A percentile compares a stretch with the other conserved stretches of the same genome.
Evolutionary conservation across 2,329 filamentous ascomycete species (phyloP).

Genomic region (Colletotrichum musae): DNA sequence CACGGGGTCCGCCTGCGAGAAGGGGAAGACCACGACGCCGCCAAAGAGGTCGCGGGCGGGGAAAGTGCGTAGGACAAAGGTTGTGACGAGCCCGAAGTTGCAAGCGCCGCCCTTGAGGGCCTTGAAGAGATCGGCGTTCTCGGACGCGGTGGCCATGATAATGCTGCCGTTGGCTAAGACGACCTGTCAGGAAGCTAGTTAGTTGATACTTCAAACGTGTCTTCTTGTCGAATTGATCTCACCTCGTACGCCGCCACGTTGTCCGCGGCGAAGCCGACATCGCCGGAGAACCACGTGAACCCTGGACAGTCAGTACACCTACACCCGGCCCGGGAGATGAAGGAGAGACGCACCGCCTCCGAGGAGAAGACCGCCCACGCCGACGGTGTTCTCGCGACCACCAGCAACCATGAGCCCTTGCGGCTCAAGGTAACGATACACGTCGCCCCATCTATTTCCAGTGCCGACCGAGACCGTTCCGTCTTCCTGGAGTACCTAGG

Average conservation of each 20-base stretch:
- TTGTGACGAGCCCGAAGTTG: conserved; percentile 58
- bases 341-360: conserved; percentile 42
- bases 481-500: background rate
- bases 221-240: background rate
- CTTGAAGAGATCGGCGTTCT: conserved; percentile 57
- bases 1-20: background rate
- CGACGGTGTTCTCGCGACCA: conserved; percentile 44
- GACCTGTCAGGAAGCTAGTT: conserved; percentile 47
- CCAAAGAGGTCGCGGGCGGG: conserved; percentile 27
- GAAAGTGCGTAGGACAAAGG: conserved; percentile 48
- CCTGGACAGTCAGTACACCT: conserved; percentile 14
- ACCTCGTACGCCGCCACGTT: conserved; percentile 48
- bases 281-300: conserved; percentile 40
- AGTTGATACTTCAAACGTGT: background rate
- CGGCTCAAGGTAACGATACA: conserved; percentile 35
- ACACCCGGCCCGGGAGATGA: too few relatives aligned
- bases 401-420: conserved; percentile 43
- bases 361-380: conserved; percentile 49
- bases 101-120: conserved; percentile 61
- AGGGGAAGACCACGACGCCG: conserved; percentile 9
- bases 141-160: conserved; percentile 51
- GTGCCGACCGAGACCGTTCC: conserved; percentile 6
- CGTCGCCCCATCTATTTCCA: conserved; percentile 2
- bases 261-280: conserved; percentile 53
- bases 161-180: conserved; percentile 58